These are phyloP conservation scores for Naematelia encephala DNA, from an alignment of 768 basidiomycete genomes.

Conservation along the genomic window DNA sequence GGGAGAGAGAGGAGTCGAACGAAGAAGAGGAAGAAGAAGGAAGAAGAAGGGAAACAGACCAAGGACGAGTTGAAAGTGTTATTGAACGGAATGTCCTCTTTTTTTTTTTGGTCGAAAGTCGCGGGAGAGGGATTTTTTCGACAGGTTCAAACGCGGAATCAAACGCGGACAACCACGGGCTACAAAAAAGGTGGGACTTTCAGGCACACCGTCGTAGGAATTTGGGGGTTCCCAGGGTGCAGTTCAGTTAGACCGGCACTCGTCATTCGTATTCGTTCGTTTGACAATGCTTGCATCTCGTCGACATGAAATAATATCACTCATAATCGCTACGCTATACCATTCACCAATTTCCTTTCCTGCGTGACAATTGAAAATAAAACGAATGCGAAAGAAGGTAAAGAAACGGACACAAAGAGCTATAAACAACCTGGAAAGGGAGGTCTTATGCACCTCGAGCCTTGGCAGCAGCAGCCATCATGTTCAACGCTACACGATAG, in stretches of 20 bases:
- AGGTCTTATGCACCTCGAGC: conserved; percentile 18
- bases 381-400: neutral
- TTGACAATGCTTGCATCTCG: neutral
- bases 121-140: neutral
- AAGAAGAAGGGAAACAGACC: neutral
- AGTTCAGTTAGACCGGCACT: neutral
- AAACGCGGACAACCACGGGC: neutral
- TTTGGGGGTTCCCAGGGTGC: too few species aligned
- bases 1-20: neutral
- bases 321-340: neutral
- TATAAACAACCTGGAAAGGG: neutral
- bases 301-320: neutral
- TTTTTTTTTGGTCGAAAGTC: neutral
- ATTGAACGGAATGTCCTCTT: neutral
- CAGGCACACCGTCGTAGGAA: neutral
- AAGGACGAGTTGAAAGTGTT: neutral
- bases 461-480: conserved; percentile 49
- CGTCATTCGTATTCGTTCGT: neutral
- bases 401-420: neutral
- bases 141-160: too few species aligned
- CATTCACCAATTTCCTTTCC: too few species aligned
- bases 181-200: neutral
- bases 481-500: conserved; percentile 37
- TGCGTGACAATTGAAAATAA: neutral
- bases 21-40: neutral